Conservation (phyloP, 1,284 basidiomycete genomes). For the Stygiomarasmius scandens region DNA sequence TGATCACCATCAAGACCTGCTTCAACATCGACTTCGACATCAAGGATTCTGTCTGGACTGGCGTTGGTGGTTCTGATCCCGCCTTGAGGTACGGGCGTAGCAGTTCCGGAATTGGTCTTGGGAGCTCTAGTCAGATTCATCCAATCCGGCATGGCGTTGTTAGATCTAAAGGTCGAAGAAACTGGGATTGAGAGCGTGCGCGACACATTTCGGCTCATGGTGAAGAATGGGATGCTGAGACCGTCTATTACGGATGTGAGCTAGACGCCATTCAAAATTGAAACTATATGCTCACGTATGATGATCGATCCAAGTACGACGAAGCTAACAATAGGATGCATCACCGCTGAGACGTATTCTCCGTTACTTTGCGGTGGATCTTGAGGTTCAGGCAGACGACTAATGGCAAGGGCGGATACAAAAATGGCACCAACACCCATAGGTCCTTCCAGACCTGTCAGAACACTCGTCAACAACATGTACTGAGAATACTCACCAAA, state of each 20-base stretch:
- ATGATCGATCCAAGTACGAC: conserved; percentile 84
- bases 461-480: conserved; percentile 8
- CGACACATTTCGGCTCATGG: conserved; percentile 64
- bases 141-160: conserved; percentile 19
- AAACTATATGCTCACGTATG: conserved; percentile 55
- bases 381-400: conserved; percentile 63
- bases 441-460: conserved; percentile 44
- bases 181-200: background rate
- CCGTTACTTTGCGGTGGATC: conserved; percentile 64
- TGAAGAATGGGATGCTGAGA: conserved; percentile 88
- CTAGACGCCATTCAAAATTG: background rate
- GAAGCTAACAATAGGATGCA: conserved; percentile 85
- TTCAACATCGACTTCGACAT: background rate
- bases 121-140: background rate
- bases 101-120: background rate
- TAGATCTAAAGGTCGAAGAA: background rate
- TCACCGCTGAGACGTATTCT: conserved; percentile 67
- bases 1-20: background rate
- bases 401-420: conserved; percentile 77
- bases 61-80: background rate
- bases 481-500: conserved; percentile 57
- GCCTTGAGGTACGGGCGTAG: background rate
- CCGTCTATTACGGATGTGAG: conserved; percentile 57
- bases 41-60: background rate
- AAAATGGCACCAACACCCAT: conserved; percentile 88